Evolutionary conservation across 2,329 filamentous ascomycete genomes (phyloP).

Genomic region (Penicillium sp.): DNA sequence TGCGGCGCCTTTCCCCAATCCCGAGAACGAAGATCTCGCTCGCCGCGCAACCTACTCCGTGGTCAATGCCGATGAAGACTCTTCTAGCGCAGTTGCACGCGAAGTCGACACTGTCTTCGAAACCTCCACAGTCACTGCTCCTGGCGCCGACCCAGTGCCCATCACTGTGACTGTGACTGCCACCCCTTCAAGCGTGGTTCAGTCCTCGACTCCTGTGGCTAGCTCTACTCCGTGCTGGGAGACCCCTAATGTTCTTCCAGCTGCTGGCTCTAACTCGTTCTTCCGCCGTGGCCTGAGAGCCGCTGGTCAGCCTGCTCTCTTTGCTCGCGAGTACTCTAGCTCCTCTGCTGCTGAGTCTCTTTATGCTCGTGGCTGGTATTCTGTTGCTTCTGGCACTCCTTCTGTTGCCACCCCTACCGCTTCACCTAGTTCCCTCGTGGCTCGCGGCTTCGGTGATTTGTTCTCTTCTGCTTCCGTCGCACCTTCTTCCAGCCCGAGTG

Average conservation of each 20-base stretch:
- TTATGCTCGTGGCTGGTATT: constrained; percentile 11
- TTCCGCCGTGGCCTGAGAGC: constrained; percentile 23
- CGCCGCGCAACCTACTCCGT: constrained; percentile 32
- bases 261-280: constrained; percentile 12
- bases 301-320: constrained; percentile 17
- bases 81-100: constrained; percentile 17
- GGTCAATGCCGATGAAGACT: constrained; percentile 35
- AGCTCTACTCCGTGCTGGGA: constrained; percentile 17
- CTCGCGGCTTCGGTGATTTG: constrained; percentile 13
- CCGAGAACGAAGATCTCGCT: constrained; percentile 24
- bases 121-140: constrained; percentile 22
- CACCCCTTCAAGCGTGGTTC: constrained; percentile 14
- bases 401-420: neutral
- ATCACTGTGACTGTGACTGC: constrained; percentile 23
- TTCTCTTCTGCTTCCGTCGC: neutral
- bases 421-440: constrained; percentile 11
- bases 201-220: constrained; percentile 9
- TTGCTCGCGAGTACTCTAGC: constrained; percentile 12
- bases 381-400: constrained; percentile 2
- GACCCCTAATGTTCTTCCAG: neutral
- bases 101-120: constrained; percentile 22
- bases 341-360: constrained; percentile 2
- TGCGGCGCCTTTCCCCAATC: constrained; percentile 30
- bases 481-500: constrained; percentile 2
- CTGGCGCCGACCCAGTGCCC: constrained; percentile 4